phyloP scores from a whole-genome alignment of 768 basidiomycete genomes.

The Calocybe indica region DNA sequence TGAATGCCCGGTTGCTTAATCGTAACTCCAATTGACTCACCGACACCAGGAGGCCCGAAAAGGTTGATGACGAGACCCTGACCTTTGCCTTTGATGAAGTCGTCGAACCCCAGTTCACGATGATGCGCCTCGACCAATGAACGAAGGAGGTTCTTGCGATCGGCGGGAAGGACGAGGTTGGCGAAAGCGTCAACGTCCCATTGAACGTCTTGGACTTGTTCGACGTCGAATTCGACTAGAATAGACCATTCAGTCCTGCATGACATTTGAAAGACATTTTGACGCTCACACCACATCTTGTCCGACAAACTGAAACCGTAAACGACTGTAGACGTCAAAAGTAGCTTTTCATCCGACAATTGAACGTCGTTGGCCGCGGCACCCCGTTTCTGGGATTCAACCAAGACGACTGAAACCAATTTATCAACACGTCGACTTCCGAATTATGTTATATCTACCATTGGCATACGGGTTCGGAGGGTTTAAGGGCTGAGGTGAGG shows the following conservation, averaged over 20 bases:
- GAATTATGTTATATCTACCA: background rate
- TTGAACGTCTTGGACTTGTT: slow-evolving; percentile 43
- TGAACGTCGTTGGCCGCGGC: background rate
- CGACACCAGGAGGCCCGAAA: slow-evolving; percentile 56
- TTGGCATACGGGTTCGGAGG: background rate
- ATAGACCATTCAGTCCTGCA: background rate
- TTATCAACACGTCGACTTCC: too few species aligned
- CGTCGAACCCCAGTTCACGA: slow-evolving; percentile 45
- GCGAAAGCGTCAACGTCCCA: slow-evolving; percentile 55
- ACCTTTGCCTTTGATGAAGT: slow-evolving; percentile 62
- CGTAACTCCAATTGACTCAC: slow-evolving; percentile 17
- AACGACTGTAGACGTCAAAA: slow-evolving; percentile 17
- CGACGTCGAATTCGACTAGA: slow-evolving; percentile 56
- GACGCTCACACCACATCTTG: slow-evolving; percentile 50
- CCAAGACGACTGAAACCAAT: too few species aligned
- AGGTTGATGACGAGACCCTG: slow-evolving; percentile 44
- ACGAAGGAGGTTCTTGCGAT: slow-evolving; percentile 47
- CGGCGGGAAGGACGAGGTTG: slow-evolving; percentile 52
- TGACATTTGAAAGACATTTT: too few species aligned
- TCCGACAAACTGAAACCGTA: slow-evolving; percentile 59
- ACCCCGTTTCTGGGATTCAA: too few species aligned
- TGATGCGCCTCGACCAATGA: slow-evolving; percentile 57
- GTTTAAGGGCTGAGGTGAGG: background rate
- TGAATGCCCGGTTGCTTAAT: background rate
- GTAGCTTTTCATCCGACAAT: background rate